Base-by-base conservation (phyloP, 768 basidiomycete genomes). In the Filobasidium wieringae region DNA sequence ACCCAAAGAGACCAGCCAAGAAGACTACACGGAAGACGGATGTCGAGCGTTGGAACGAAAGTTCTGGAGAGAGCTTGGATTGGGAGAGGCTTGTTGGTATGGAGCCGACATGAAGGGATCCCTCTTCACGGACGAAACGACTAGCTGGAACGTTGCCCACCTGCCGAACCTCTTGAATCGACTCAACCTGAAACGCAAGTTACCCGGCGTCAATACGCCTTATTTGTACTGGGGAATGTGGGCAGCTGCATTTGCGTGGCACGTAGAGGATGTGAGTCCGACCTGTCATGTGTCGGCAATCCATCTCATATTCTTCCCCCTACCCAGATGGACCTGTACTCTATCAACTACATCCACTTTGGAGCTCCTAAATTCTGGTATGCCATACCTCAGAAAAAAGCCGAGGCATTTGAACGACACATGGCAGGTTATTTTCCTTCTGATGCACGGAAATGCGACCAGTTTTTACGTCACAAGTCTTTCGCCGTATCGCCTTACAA, bases 181-280 rank as follows among this genome's bases (percentile, higher is more conserved):
- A 3, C 77, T 95, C 0, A 69, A 80, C 12, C 78, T 83, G 7
- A 76, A 78, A 36, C 80, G 84, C 53, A 81, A 84, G 37, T 77
- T 99, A 27, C 92, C 93, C 0, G 95, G 95, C 8, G 95, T 99
- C 49, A 97, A 97, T 68, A 85, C 90, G 2, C 93, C 93, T 0
- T 97, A 97, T 71, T 80, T 97, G 1, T 97, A 97, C 74, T 97
- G 92, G 71, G 95, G 95, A 63, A 97, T 96, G 92, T 99, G 95
- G 95, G 80, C 91, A 51, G 93, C 93, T 24, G 90, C 90, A 0
- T 97, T 97, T 74, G 88, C 91, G 0, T 99, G 95, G 93, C 95
- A 99, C 66, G 95, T 99, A 49, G 95, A 99, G 74, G 95, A 99
- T 65, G 71, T 72, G 36, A 68, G 71, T 60, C 11, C 36, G 36